These are phyloP conservation scores for Pyrenophora teres DNA, from an alignment of 2,329 filamentous ascomycete species.

Conservation along the genomic window DNA sequence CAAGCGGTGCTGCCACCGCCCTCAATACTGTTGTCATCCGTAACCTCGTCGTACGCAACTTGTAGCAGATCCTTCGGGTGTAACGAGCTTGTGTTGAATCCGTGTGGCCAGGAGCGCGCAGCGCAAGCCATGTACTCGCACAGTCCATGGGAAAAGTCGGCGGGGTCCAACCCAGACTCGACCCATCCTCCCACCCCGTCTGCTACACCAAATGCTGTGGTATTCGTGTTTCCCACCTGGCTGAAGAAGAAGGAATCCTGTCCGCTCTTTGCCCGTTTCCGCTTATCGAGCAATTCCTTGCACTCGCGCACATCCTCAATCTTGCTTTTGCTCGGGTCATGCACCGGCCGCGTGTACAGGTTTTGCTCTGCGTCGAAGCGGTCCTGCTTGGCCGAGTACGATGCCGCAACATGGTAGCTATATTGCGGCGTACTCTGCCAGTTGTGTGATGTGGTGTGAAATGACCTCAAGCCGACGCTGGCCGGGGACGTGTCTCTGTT, in stretches of 20 bases:
- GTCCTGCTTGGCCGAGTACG: slow-evolving; percentile 49
- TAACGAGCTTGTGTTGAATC: slow-evolving; percentile 49
- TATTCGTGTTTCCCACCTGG: slow-evolving; percentile 71
- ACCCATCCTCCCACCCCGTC: slow-evolving; percentile 97
- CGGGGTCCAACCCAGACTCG: slow-evolving; percentile 89
- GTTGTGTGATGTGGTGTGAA: slow-evolving; percentile 38
- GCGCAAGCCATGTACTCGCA: slow-evolving; percentile 90
- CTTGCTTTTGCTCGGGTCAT: slow-evolving; percentile 33
- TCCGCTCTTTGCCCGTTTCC: slow-evolving; percentile 74
- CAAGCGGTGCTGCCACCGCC: slow-evolving; percentile 93
- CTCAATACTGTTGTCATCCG: slow-evolving; percentile 70
- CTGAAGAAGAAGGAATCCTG: slow-evolving; percentile 96
- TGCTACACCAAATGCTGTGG: slow-evolving; percentile 84
- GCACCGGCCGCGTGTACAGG: slow-evolving; percentile 41
- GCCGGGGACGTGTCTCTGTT: slow-evolving; percentile 37
- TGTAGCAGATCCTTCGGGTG: slow-evolving; percentile 76
- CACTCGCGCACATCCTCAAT: slow-evolving; percentile 34
- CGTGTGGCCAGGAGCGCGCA: slow-evolving; percentile 63
- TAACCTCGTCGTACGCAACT: slow-evolving; percentile 80
- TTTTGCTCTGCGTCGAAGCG: slow-evolving; percentile 45
- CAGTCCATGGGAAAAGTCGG: slow-evolving; percentile 91
- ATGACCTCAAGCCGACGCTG: slow-evolving; percentile 34
- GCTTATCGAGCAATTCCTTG: slow-evolving; percentile 55
- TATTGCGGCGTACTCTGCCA: slow-evolving; percentile 38
- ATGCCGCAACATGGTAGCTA: slow-evolving; percentile 48